Evolutionary conservation across 768 basidiomycete genomes (phyloP).

Genomic region (Naganishia randhawae): DNA sequence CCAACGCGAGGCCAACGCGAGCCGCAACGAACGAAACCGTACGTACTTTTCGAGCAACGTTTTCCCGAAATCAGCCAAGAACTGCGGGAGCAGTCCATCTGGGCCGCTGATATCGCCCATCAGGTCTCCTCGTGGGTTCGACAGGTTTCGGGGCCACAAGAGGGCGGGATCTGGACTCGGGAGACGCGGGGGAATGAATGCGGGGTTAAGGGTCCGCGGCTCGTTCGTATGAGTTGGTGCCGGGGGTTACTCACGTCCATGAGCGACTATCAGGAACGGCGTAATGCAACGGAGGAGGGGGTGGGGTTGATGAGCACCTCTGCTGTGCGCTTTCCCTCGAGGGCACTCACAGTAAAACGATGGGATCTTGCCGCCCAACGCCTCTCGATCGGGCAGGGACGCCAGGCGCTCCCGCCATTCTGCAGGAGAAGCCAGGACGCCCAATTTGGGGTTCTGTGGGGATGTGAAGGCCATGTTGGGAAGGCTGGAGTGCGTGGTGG

Average conservation of each 20-base stretch:
- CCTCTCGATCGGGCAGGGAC: slow-evolving; percentile 1
- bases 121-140: background rate
- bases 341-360: slow-evolving; percentile 17
- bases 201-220: no score
- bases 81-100: slow-evolving; percentile 9
- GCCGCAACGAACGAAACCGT: background rate
- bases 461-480: background rate
- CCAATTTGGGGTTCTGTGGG: slow-evolving; percentile 16
- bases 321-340: background rate
- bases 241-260: slow-evolving; percentile 5
- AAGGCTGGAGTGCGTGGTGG: background rate
- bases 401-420: slow-evolving; percentile 8
- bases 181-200: no score
- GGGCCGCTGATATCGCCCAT: slow-evolving; percentile 25
- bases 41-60: slow-evolving; percentile 17
- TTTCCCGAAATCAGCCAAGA: slow-evolving; percentile 15
- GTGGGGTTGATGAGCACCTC: background rate
- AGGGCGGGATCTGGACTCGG: slow-evolving; percentile 2
- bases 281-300: no score
- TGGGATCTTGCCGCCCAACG: slow-evolving; percentile 15
- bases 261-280: no score
- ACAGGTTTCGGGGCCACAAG: background rate
- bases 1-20: background rate
- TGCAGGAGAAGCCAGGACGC: slow-evolving; percentile 6
- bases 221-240: background rate